Evolutionary conservation across 345 rosid species (phyloP), one percentile per base, ranked within the genome.

Genomic region (Combretum micranthum): DNA sequence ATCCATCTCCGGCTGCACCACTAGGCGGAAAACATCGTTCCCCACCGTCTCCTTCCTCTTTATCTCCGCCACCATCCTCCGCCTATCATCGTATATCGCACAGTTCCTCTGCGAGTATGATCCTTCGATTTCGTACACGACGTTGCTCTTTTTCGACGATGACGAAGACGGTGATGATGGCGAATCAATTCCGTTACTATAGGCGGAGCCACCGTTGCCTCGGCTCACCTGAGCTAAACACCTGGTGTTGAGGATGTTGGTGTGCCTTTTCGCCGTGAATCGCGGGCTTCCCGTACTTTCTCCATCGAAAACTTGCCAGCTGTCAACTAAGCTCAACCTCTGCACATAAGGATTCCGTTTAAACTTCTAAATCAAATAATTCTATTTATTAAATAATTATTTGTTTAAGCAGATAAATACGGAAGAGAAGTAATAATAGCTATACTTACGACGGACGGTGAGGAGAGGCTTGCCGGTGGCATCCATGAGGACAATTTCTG

Each of bases 401-500:
- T 7, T n/a, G n/a, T n/a, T n/a, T 25, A 25, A 32, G 9, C 9
- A 17, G 1, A 19, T 8, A 16, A 22, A 18, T 20, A 17, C 17
- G 9, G 37, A 18, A 20, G 39, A 8, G 44, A 46, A 3, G 8
- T 13, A 3, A 1, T 44, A 17, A 49, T 4, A 37, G 47, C 45
- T 13, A 13, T 64, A 90, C 97, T 85, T 93, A 64, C 96, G 97
- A 46, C 99, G 92, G 77, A 87, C 62, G 68, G 97, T 89, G 78
- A 86, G 91, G 61, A 93, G 97, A 25, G 99, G 88, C 44, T 75
- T 64, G 64, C 97, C 99, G 2, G 79, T 64, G 67, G 90, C 91
- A 50, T 85, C 97, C 97, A 93, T 93, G 69, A 93, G 97, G 55
- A 93, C 67, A 67, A 89, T 74, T 71, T 85, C 87, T 14, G 79